Base-by-base conservation (phyloP, 176 grass and related monocot species). In the Avena sativa region DNA sequence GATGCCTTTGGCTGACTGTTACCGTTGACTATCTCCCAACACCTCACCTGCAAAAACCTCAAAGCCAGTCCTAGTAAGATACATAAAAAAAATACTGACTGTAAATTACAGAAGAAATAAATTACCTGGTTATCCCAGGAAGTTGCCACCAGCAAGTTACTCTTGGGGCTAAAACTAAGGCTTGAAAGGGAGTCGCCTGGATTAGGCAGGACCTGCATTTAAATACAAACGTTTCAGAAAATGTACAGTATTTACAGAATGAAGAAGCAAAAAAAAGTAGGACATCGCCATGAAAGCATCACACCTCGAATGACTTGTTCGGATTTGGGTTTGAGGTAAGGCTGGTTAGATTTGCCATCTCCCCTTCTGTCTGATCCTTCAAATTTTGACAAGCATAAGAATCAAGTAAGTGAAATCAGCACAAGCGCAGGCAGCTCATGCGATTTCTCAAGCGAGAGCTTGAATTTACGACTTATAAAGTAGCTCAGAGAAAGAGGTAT, bases 1-100 rank as follows among this genome's bases (percentile, higher is more conserved):
- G 96, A 95, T 19, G 91, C 93, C 84, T 98, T 98, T 15, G 96
- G 93, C 86, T 95, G 93, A 87, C 93, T 92, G 81, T 78, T 91
- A 47, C 96, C 93, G 36, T 86, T 84, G 82, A 89, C 81, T 83
- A 98, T 93, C 89, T 98, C 96, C 96, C 96, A 98, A 75, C 96
- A 98, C 51, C 93, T 92, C 28, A 98, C 96, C 96, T 98, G 78
- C 43, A 88, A 26, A 81, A 48, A 84, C 73, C 16, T 9, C 80
- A 69, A 81, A 20, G 6, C n/a, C 15, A 74, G 14, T 28, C 71
- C 57, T 13, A 25, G 15, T 81, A 34, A 82, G 59, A 87, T 3
- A 72, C 66, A 75, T 74, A 15, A 14, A 11, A 75, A 10, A 36
- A 81, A 71, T 58, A 55, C 62, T 13, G 62, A 26, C 20, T n/a